Evolutionary conservation across 2,329 filamentous ascomycete genomes (phyloP).

Genomic region (Ampelomyces quisqualis): DNA sequence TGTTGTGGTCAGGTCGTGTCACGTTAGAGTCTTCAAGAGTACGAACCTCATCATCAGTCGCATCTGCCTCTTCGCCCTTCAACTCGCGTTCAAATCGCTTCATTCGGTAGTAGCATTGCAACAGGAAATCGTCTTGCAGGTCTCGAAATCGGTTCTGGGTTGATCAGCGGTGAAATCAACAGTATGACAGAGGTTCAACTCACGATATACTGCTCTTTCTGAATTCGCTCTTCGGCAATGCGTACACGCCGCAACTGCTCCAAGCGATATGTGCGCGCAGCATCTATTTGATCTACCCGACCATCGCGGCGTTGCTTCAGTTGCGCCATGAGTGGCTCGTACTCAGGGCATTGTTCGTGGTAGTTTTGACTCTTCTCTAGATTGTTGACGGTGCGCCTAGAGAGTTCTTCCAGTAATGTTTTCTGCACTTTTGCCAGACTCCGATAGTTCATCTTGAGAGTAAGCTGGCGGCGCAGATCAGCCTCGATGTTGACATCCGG

Average conservation of each 20-base stretch:
- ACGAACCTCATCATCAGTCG: constrained; percentile 46
- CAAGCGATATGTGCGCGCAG: constrained; percentile 41
- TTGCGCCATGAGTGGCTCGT: constrained; percentile 53
- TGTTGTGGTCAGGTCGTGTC: constrained; percentile 9
- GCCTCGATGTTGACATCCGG: constrained; percentile 49
- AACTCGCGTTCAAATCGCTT: constrained; percentile 42
- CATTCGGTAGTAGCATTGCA: constrained; percentile 43
- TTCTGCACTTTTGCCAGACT: constrained; percentile 64
- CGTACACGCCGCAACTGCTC: constrained; percentile 41
- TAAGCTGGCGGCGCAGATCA: constrained; percentile 59
- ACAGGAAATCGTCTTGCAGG: constrained; percentile 35
- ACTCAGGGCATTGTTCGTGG: constrained; percentile 58
- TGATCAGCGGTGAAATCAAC: constrained; percentile 10
- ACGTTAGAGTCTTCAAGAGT: neutral
- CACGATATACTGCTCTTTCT: constrained; percentile 42
- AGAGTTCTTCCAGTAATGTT: constrained; percentile 65
- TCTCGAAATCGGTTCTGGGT: constrained; percentile 36
- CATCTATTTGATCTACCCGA: constrained; percentile 43
- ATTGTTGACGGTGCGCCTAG: constrained; percentile 59
- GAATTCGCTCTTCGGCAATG: constrained; percentile 38
- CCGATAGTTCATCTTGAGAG: constrained; percentile 66
- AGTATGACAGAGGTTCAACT: constrained; percentile 6
- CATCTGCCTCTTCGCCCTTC: constrained; percentile 39
- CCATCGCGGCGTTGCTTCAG: constrained; percentile 52
- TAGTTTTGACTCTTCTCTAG: constrained; percentile 57